Percentiles rank a stretch among this genome's conserved stretches.
phyloP scores from a whole-genome alignment of 2,329 filamentous ascomycete species.

The Sclerotinia glacialis region DNA sequence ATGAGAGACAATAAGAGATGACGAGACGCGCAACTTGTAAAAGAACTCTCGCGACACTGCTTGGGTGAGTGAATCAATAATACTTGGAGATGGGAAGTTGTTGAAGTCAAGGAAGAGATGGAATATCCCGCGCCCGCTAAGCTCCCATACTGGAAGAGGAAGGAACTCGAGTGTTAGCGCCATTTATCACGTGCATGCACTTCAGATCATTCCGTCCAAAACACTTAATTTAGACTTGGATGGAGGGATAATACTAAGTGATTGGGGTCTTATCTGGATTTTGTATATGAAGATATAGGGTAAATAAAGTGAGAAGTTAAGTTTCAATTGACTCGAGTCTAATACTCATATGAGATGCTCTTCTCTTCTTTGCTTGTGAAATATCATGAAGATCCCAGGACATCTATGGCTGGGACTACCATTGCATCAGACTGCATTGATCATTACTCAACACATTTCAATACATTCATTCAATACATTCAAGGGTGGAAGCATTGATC shows the following conservation, averaged over 20 bases:
- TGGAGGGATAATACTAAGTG: not conserved
- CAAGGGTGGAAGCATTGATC: too few species aligned
- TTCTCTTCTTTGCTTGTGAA: not conserved
- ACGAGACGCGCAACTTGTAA: not conserved
- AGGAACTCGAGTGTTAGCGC: conserved; percentile 5
- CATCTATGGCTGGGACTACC: not conserved
- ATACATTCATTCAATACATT: too few species aligned
- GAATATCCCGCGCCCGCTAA: not conserved
- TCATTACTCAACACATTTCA: not conserved
- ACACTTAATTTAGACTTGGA: not conserved
- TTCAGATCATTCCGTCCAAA: not conserved
- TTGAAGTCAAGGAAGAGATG: not conserved
- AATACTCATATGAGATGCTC: not conserved
- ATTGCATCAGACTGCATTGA: not conserved
- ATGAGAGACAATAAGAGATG: too few species aligned
- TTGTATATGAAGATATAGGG: not conserved
- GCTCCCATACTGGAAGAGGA: not conserved
- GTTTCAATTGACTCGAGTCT: not conserved
- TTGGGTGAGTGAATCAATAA: too few species aligned
- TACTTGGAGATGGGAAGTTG: not conserved
- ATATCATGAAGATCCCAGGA: not conserved
- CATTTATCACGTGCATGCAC: not conserved
- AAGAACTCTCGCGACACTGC: not conserved
- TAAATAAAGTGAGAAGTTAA: not conserved
- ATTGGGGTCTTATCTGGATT: not conserved